Conservation (phyloP, 345 rosid genomes). For the Crucihimalaya himalaica region DNA sequence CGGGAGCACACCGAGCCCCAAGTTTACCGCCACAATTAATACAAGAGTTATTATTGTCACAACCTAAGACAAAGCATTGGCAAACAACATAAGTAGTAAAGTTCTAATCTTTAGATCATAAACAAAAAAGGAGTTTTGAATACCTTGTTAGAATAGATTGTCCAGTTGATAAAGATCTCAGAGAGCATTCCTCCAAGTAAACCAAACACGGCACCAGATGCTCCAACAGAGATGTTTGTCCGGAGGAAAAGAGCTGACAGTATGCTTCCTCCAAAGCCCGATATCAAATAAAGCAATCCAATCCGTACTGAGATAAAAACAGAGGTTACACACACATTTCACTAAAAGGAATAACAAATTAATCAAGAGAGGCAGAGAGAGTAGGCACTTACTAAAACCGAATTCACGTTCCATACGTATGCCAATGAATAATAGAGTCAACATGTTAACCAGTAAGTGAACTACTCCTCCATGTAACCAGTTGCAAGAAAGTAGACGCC, state of each 20-base stretch:
- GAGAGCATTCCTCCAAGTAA: conserved; percentile 96
- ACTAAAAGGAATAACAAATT: neutral
- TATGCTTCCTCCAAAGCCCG: conserved; percentile 96
- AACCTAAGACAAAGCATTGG: conserved; percentile 48
- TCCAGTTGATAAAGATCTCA: conserved; percentile 94
- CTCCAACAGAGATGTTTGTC: conserved; percentile 84
- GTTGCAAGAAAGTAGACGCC: conserved; percentile 83
- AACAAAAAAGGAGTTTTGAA: neutral
- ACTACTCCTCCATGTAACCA: conserved; percentile 95
- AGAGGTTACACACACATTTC: conserved; percentile 2
- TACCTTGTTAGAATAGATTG: conserved; percentile 91
- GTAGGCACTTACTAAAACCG: conserved; percentile 68
- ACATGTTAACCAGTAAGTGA: conserved; percentile 84
- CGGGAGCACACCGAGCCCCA: conserved; percentile 91
- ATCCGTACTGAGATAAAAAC: conserved; percentile 49
- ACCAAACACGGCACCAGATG: conserved; percentile 97
- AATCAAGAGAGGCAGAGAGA: conserved; percentile 1
- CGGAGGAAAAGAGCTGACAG: conserved; percentile 86
- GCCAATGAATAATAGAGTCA: conserved; percentile 80
- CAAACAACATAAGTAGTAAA: conserved; percentile 12
- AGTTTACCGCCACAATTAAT: conserved; percentile 66
- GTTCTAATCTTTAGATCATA: neutral
- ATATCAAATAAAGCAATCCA: conserved; percentile 82
- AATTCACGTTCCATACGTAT: conserved; percentile 89
- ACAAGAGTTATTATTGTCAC: conserved; percentile 71